phyloP scores from a whole-genome alignment of 768 basidiomycete species.

The Hortiboletus campestris region DNA sequence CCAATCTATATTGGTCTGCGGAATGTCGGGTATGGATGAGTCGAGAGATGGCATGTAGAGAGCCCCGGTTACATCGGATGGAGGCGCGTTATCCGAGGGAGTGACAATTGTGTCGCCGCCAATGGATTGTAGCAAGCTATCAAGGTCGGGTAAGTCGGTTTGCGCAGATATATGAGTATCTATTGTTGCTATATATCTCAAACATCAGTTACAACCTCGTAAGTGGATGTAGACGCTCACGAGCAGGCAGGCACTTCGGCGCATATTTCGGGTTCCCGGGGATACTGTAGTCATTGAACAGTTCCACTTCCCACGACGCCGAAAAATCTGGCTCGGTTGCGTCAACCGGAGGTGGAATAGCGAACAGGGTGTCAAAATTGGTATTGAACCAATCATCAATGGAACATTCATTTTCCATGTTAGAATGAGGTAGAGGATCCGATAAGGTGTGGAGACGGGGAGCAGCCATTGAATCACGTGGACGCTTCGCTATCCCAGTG shows the following conservation, averaged over 20 bases:
- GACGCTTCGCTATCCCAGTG: slow-evolving; percentile 26
- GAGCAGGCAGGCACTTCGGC: background rate
- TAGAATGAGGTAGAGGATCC: slow-evolving; percentile 25
- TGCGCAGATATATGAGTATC: background rate
- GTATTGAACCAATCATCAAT: slow-evolving; percentile 39
- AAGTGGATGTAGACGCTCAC: slow-evolving; percentile 2
- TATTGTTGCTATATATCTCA: background rate
- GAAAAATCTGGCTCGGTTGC: slow-evolving; percentile 26
- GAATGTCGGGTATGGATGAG: background rate
- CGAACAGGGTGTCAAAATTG: slow-evolving; percentile 24
- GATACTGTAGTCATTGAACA: slow-evolving; percentile 31
- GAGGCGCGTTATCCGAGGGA: background rate
- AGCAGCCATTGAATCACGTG: slow-evolving; percentile 10
- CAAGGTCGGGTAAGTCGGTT: background rate
- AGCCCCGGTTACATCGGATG: background rate
- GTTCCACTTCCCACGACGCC: slow-evolving; percentile 31
- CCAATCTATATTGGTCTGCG: slow-evolving; percentile 13
- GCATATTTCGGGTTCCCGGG: background rate
- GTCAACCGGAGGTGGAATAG: slow-evolving; percentile 27
- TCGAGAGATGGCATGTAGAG: background rate
- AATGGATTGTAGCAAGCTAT: slow-evolving; percentile 10
- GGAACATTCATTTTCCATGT: slow-evolving; percentile 17
- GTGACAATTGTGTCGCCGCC: background rate
- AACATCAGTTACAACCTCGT: background rate
- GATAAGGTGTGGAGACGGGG: slow-evolving; percentile 32